Evolutionary conservation across 164 flowering plant genomes (phyloP).

Genomic region (Malania oleifera): DNA sequence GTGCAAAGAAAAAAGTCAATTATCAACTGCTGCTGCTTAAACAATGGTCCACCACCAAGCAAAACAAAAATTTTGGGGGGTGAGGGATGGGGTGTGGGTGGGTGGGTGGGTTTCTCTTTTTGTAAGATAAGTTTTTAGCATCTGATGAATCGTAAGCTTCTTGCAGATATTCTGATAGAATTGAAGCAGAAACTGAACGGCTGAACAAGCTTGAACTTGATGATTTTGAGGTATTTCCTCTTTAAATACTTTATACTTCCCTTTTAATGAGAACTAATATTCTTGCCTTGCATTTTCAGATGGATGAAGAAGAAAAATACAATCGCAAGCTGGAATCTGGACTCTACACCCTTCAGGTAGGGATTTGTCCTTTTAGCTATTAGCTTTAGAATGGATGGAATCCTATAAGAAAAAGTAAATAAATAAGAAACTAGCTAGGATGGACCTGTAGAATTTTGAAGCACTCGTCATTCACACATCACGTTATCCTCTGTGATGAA

Average conservation of each 20-base stretch:
- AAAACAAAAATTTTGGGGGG: no score
- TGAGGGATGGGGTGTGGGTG: no score
- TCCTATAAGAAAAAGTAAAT: no score
- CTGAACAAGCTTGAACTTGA: slow-evolving; percentile 68
- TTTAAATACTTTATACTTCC: neutral
- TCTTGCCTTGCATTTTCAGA: slow-evolving; percentile 33
- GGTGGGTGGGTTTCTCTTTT: no score
- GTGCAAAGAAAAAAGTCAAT: neutral
- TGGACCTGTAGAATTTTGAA: neutral
- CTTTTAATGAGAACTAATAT: neutral
- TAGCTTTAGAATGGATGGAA: no score
- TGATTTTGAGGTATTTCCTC: slow-evolving; percentile 69
- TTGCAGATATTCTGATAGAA: slow-evolving; percentile 76
- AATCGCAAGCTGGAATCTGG: slow-evolving; percentile 87
- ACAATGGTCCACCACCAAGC: neutral
- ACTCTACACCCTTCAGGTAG: slow-evolving; percentile 89
- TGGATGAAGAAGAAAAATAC: slow-evolving; percentile 94
- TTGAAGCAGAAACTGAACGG: slow-evolving; percentile 76
- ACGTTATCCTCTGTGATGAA: no score
- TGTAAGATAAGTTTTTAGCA: no score
- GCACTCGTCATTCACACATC: neutral
- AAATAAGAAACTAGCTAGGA: neutral
- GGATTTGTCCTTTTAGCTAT: neutral
- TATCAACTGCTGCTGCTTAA: neutral
- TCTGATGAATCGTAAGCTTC: neutral